phyloP scores from a whole-genome alignment of 257 asterid genomes.

The Jaltomata sinuosa region DNA sequence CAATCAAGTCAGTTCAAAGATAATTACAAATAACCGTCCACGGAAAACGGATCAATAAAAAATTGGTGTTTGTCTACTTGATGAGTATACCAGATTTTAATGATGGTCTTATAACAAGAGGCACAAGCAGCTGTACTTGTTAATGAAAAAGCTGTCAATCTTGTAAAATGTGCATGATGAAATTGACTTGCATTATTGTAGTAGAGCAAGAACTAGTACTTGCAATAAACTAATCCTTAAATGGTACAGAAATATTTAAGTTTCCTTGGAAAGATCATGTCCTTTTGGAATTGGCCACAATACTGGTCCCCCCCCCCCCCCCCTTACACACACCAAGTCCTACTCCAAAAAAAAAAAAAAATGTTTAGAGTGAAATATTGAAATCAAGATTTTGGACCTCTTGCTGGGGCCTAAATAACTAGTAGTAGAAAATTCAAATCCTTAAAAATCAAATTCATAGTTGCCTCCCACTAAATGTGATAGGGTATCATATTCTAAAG shows the following conservation, averaged over 20 bases:
- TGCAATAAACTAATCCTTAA: background rate
- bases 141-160: conserved; percentile 7
- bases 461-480: conserved; percentile 1
- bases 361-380: background rate
- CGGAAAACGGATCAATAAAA: background rate
- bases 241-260: background rate
- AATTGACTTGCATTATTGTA: conserved; percentile 8
- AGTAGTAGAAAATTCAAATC: background rate
- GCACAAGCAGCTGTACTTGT: conserved; percentile 7
- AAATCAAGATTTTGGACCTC: background rate
- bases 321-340: background rate
- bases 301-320: background rate
- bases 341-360: background rate
- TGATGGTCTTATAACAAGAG: background rate
- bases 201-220: background rate
- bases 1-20: background rate
- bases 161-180: conserved; percentile 4
- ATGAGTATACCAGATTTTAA: background rate
- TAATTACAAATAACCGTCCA: background rate
- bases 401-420: background rate
- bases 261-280: background rate
- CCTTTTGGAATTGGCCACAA: background rate
- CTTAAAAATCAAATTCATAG: background rate
- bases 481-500: background rate
- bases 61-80: background rate